Conservation (phyloP, 345 rosid genomes). For the Triadica sebifera region DNA sequence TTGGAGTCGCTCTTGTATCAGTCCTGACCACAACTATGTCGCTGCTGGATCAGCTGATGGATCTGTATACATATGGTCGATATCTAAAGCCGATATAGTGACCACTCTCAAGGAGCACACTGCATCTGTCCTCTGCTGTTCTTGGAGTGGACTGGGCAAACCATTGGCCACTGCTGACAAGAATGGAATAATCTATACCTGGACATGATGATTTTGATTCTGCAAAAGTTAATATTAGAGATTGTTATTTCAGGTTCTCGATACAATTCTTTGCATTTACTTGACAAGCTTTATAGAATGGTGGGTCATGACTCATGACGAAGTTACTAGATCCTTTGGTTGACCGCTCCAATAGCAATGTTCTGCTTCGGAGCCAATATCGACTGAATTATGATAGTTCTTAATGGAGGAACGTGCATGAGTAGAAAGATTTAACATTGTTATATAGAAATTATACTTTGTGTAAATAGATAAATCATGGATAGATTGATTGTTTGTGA, state of each 20-base stretch:
- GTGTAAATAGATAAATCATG: background rate
- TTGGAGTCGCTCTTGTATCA: constrained; percentile 94
- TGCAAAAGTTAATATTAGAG: too few species aligned
- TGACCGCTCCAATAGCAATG: background rate
- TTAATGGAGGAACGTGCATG: background rate
- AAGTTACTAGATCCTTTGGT: background rate
- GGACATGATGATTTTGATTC: constrained; percentile 45
- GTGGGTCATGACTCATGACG: background rate
- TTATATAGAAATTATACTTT: background rate
- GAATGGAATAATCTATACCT: constrained; percentile 70
- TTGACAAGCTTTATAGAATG: background rate
- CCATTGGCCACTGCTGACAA: constrained; percentile 92
- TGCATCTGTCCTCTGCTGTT: constrained; percentile 75
- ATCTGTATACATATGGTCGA: constrained; percentile 75
- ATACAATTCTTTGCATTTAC: background rate
- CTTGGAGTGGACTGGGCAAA: constrained; percentile 90
- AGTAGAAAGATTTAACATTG: background rate
- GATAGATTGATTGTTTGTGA: background rate
- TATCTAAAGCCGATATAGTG: constrained; percentile 67
- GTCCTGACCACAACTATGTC: constrained; percentile 78
- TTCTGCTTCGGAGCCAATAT: too few species aligned
- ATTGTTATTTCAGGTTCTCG: background rate
- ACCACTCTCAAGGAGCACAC: constrained; percentile 76
- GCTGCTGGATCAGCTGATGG: constrained; percentile 96
- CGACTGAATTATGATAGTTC: background rate